Base-by-base conservation (phyloP, 1,284 basidiomycete genomes). In the Trametes pubescens region DNA sequence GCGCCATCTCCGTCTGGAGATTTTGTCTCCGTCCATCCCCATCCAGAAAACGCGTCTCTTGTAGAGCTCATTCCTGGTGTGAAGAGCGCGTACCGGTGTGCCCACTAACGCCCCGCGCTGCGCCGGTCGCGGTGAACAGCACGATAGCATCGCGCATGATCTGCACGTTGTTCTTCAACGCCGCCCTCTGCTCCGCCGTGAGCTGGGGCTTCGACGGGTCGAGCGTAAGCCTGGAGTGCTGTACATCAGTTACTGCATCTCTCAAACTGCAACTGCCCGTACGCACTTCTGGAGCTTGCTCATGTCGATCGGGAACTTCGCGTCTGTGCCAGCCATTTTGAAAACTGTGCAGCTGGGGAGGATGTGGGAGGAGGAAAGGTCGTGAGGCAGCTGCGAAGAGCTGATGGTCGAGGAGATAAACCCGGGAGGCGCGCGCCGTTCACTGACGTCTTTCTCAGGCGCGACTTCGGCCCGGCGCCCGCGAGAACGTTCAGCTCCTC, bases 91-190 rank as follows among this genome's bases (percentile, higher is more conserved):
- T 62, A 87, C 89, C 89, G 70, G 92, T 93, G 76, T 95, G 93
- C 34, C 92, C 92, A 69, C 91, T 92, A 53, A 93, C 91, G 56
- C 92, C 92, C 57, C 92, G 83, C 1, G 91, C 92, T 59, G 92
- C 86, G 66, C 90, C 93, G 13, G 89, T 90, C 3, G 92, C 88
- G 2, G 93, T 94, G 77, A 94, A 94, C 59, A 92, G 81, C 29
- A 94, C 87, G 69, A 94, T 92, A 13, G 84, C 87, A 87, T 94
- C 93, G 63, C 93, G 87, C 70, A 94, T 80, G 34, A 94, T 81
- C 74, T 90, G 86, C 71, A 94, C 90, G 77, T 94, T 94, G 60
- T 81, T 77, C 69, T 82, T 75, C 69, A 94, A 79, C n/a, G 77
- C 78, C 2, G 80, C 71, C 68, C 82, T 87, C 74, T 94, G 82